Percentiles rank a stretch among this genome's conserved stretches.
phyloP scores from a whole-genome alignment of 116 monocot genomes.

The Posidonia oceanica region DNA sequence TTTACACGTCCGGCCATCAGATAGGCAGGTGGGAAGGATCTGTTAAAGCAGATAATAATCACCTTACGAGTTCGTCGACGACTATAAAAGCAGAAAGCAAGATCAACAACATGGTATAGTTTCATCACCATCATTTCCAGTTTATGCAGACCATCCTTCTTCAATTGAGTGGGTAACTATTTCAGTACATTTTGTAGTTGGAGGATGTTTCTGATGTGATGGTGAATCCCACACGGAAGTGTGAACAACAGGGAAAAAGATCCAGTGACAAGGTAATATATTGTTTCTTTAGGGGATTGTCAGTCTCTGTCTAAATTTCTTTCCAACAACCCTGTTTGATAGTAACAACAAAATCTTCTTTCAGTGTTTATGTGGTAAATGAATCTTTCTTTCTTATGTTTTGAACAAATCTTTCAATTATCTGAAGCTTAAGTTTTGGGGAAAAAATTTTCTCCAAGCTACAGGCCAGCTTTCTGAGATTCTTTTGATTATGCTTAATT shows the following conservation, averaged over 20 bases:
- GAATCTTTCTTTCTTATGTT: too few species aligned
- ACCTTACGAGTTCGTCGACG: conserved; percentile 31
- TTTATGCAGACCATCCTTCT: not conserved
- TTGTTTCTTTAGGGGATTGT: too few species aligned
- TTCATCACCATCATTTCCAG: not conserved
- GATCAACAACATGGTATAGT: conserved; percentile 37
- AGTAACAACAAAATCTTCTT: too few species aligned
- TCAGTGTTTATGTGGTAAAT: too few species aligned
- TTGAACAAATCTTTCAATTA: too few species aligned
- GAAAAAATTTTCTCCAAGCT: too few species aligned
- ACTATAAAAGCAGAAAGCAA: conserved; percentile 37
- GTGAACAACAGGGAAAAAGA: conserved; percentile 53
- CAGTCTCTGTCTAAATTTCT: too few species aligned
- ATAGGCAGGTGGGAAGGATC: conserved; percentile 40
- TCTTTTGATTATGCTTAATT: too few species aligned
- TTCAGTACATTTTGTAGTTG: conserved; percentile 15
- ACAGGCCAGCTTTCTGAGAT: too few species aligned
- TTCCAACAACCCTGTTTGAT: too few species aligned
- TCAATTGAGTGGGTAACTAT: not conserved
- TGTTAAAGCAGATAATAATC: conserved; percentile 41
- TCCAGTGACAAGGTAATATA: conserved; percentile 51
- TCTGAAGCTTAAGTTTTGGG: too few species aligned
- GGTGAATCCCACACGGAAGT: conserved; percentile 23
- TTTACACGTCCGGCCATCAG: conserved; percentile 44
- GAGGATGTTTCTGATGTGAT: conserved; percentile 34